A percentile compares a stretch with the other conserved stretches of the same genome.
Evolutionary conservation across 352 stramenopile genomes (phyloP).

Genomic region (Pythium inflatum): DNA sequence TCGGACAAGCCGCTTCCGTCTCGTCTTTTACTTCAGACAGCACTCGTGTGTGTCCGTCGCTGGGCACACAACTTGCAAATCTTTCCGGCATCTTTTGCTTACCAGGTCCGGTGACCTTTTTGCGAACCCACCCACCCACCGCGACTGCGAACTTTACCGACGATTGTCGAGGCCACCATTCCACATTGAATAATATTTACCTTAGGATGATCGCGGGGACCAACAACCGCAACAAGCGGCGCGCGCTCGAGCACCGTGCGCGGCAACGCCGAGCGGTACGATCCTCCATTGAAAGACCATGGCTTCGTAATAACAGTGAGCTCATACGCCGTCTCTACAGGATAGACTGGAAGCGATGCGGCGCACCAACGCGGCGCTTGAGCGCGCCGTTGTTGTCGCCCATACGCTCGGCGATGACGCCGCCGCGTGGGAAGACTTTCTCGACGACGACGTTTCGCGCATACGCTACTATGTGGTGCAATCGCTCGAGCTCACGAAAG

Average conservation of each 20-base stretch:
- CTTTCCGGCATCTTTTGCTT: too few species aligned
- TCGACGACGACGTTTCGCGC: not conserved
- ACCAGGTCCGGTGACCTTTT: too few species aligned
- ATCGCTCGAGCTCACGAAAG: not conserved
- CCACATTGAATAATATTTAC: too few species aligned
- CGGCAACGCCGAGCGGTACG: constrained; percentile 9
- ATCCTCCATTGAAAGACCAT: not conserved
- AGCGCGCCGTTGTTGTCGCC: not conserved
- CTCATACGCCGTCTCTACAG: not conserved
- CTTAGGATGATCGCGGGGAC: too few species aligned
- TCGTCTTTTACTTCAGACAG: too few species aligned
- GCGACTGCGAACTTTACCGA: too few species aligned
- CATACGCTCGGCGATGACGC: not conserved
- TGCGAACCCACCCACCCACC: too few species aligned
- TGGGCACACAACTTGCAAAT: too few species aligned
- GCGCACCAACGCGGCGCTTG: not conserved
- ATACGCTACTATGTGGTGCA: too few species aligned
- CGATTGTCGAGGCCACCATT: too few species aligned
- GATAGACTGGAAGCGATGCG: not conserved
- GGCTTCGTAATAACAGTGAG: not conserved
- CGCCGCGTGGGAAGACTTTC: constrained; percentile 14
- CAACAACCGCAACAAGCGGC: not conserved
- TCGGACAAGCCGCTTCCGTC: too few species aligned
- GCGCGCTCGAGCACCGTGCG: not conserved
- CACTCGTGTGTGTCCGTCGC: too few species aligned